phyloP scores from a whole-genome alignment of 305 asterid species.

The Fraxinus dipetala region DNA sequence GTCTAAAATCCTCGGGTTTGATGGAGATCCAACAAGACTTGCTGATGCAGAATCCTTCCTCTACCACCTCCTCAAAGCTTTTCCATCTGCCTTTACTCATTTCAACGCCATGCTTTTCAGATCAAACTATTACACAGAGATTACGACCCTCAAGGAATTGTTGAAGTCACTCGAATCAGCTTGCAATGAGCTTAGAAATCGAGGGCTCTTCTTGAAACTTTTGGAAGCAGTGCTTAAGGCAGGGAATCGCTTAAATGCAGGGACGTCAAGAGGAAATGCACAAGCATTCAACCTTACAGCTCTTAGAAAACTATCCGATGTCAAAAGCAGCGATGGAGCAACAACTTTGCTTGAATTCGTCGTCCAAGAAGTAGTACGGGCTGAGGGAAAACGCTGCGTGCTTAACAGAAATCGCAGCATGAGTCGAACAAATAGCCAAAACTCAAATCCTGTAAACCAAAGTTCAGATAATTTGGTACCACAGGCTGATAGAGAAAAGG shows the following conservation, averaged over 20 bases:
- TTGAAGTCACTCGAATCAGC: slow-evolving; percentile 58
- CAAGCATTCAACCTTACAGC: slow-evolving; percentile 84
- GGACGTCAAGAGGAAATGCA: slow-evolving; percentile 87
- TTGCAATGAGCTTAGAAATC: slow-evolving; percentile 75
- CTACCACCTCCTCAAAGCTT: slow-evolving; percentile 70
- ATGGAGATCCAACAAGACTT: slow-evolving; percentile 68
- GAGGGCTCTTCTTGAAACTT: slow-evolving; percentile 81
- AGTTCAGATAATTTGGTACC: slow-evolving; percentile 25
- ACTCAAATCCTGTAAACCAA: slow-evolving; percentile 26
- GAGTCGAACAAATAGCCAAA: slow-evolving; percentile 45
- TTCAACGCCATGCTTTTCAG: slow-evolving; percentile 71
- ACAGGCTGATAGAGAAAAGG: slow-evolving; percentile 64
- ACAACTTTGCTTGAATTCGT: slow-evolving; percentile 90
- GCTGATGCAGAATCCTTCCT: slow-evolving; percentile 92
- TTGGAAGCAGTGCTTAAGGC: slow-evolving; percentile 91
- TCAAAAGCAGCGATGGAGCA: slow-evolving; percentile 79
- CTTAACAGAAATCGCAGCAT: slow-evolving; percentile 44
- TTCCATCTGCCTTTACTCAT: slow-evolving; percentile 73
- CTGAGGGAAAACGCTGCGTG: slow-evolving; percentile 83
- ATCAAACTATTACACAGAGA: slow-evolving; percentile 52
- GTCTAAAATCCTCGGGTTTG: slow-evolving; percentile 50
- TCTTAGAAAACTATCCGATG: slow-evolving; percentile 76
- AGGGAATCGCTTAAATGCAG: slow-evolving; percentile 82
- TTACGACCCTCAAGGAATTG: slow-evolving; percentile 45
- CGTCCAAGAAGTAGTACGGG: slow-evolving; percentile 82